Evolutionary conservation across 2,329 filamentous ascomycete species (phyloP).

Genomic region (Graphium sp.): DNA sequence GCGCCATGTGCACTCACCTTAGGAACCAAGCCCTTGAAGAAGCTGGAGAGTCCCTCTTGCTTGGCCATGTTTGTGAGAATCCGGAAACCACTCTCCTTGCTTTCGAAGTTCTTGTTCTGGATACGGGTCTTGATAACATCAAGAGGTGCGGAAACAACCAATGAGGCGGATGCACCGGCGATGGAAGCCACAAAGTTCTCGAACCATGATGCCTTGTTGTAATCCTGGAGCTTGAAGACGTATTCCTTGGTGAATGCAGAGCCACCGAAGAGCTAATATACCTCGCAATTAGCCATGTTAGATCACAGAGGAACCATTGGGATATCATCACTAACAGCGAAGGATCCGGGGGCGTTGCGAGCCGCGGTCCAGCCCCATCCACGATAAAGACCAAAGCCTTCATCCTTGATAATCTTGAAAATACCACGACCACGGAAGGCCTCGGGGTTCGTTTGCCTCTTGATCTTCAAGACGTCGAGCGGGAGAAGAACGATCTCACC

Average conservation of each 20-base stretch:
- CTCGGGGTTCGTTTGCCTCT: conserved; percentile 97
- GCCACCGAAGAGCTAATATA: conserved; percentile 92
- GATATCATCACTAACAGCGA: conserved; percentile 62
- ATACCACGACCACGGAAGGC: conserved; percentile 90
- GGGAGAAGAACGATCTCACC: conserved; percentile 92
- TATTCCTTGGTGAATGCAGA: conserved; percentile 97
- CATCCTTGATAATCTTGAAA: conserved; percentile 76
- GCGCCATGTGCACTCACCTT: conserved; percentile 53
- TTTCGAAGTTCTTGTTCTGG: conserved; percentile 97
- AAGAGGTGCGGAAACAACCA: conserved; percentile 86
- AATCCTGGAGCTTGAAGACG: conserved; percentile 74
- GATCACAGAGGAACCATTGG: background rate
- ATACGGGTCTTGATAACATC: conserved; percentile 98
- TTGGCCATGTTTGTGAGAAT: conserved; percentile 88
- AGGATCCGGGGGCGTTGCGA: conserved; percentile 89
- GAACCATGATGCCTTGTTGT: conserved; percentile 86
- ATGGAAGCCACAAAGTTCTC: conserved; percentile 98
- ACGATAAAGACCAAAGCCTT: conserved; percentile 89
- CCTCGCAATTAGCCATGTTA: too few species aligned
- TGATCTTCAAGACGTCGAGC: conserved; percentile 96
- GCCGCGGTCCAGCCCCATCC: conserved; percentile 97
- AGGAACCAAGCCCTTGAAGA: conserved; percentile 95
- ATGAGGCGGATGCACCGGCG: conserved; percentile 83
- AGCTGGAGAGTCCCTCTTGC: conserved; percentile 69
- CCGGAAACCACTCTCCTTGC: conserved; percentile 83